Percentiles rank a stretch among this genome's conserved stretches.
phyloP scores from a whole-genome alignment of 805 yeast species.

The Wickerhamiella brachini region DNA sequence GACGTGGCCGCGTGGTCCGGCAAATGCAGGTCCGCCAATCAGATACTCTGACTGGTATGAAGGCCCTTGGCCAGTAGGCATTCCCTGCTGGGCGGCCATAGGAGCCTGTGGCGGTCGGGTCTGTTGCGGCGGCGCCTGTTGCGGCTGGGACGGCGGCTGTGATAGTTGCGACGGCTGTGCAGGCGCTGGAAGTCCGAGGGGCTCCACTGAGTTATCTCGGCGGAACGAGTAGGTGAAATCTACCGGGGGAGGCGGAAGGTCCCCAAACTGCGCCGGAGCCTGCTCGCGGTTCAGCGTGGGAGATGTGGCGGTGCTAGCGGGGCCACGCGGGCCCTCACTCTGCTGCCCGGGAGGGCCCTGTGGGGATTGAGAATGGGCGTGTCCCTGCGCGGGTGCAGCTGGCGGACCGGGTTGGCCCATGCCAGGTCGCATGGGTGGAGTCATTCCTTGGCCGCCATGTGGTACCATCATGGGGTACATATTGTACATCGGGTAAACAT shows the following conservation, averaged over 20 bases:
- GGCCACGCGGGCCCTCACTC: not conserved
- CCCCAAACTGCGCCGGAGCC: not conserved
- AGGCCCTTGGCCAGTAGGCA: constrained; percentile 1
- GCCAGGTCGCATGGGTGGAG: not conserved
- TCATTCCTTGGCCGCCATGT: not conserved
- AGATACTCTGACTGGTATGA: not conserved
- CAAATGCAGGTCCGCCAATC: constrained; percentile 1
- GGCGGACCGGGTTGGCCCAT: not conserved
- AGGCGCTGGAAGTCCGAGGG: not conserved
- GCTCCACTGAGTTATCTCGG: not conserved
- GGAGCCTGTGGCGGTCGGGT: not conserved
- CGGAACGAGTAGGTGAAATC: constrained; percentile 30
- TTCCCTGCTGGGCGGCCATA: too few species aligned
- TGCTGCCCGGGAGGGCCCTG: not conserved
- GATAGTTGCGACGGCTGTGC: not conserved
- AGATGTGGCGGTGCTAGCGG: not conserved
- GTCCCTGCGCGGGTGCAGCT: not conserved
- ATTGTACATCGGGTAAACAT: not conserved
- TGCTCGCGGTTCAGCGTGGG: not conserved
- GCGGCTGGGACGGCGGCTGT: not conserved
- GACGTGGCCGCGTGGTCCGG: constrained; percentile 7
- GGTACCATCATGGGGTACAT: not conserved
- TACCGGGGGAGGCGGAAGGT: constrained; percentile 25
- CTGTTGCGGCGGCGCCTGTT: not conserved
- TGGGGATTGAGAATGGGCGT: not conserved